phyloP scores from a whole-genome alignment of 1,284 basidiomycete genomes.

The Golubevia sp. region DNA sequence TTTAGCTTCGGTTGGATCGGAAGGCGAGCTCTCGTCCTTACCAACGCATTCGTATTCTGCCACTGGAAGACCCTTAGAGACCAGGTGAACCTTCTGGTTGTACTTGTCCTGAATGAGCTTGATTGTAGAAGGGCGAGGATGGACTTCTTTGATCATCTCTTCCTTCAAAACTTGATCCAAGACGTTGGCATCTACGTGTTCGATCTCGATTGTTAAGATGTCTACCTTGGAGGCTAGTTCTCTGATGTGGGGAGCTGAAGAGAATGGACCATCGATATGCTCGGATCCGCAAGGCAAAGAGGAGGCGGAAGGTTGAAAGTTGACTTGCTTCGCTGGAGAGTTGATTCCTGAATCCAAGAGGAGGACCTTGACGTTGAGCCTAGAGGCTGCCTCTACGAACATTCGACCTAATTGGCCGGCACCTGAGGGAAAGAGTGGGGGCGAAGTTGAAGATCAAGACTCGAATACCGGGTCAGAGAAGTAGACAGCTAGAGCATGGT shows the following conservation, averaged over 20 bases:
- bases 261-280: conserved; percentile 89
- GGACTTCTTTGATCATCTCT: conserved; percentile 66
- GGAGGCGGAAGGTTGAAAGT: conserved; percentile 57
- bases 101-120: conserved; percentile 94
- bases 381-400: conserved; percentile 87
- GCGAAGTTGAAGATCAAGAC: no score
- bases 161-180: conserved; percentile 65
- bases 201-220: conserved; percentile 93
- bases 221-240: conserved; percentile 82
- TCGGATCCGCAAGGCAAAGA: conserved; percentile 63
- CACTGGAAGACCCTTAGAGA: conserved; percentile 67
- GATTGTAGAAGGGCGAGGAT: conserved; percentile 84
- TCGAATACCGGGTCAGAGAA: no score
- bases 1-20: conserved; percentile 64
- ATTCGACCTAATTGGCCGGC: conserved; percentile 98
- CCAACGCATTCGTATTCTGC: conserved; percentile 69
- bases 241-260: conserved; percentile 78
- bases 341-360: conserved; percentile 81
- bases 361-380: conserved; percentile 83
- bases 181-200: conserved; percentile 86
- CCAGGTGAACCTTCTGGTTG: conserved; percentile 77
- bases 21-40: conserved; percentile 63
- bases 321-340: conserved; percentile 88
- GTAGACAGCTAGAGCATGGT: no score
- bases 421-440: no score